phyloP scores from a whole-genome alignment of 768 basidiomycete genomes.

The Hydnomerulius pinastri region DNA sequence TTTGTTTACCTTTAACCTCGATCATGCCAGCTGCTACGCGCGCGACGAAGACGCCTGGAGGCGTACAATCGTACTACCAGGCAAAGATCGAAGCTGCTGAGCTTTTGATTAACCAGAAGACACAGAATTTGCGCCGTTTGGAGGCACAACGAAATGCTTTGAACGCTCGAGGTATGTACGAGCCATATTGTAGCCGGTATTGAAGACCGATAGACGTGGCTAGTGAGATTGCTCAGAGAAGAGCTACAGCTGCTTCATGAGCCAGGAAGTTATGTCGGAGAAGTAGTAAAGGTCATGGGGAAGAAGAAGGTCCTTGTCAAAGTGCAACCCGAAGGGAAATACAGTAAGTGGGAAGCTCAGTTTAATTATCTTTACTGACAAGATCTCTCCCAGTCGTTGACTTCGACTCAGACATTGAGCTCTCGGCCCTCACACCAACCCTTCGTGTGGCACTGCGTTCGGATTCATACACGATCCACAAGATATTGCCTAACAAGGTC shows the following conservation, averaged over 20 bases:
- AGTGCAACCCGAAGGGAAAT: conserved; percentile 98
- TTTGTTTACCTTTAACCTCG: not conserved
- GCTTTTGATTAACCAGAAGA: conserved; percentile 91
- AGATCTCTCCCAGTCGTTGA: conserved; percentile 72
- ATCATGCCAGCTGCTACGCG: conserved; percentile 41
- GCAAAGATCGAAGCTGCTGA: conserved; percentile 95
- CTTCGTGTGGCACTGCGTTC: conserved; percentile 95
- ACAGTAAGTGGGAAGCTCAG: conserved; percentile 64
- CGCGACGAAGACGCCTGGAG: conserved; percentile 50
- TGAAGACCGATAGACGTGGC: conserved; percentile 2
- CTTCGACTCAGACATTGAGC: conserved; percentile 83
- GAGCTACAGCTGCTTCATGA: conserved; percentile 93
- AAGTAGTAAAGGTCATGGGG: conserved; percentile 98
- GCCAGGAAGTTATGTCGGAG: conserved; percentile 96
- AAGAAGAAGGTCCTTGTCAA: conserved; percentile 99
- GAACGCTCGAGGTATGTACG: conserved; percentile 81
- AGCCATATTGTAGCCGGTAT: not conserved
- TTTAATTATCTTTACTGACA: not conserved
- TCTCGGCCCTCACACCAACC: conserved; percentile 76
- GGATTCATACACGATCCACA: conserved; percentile 95
- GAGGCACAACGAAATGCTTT: conserved; percentile 98
- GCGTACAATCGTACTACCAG: conserved; percentile 90
- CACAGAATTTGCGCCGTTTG: conserved; percentile 91
- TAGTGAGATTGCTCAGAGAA: conserved; percentile 88
- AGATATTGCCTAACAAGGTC: conserved; percentile 95